phyloP scores from a whole-genome alignment of 2,329 filamentous ascomycete species.

The Bretziella fagacearum region DNA sequence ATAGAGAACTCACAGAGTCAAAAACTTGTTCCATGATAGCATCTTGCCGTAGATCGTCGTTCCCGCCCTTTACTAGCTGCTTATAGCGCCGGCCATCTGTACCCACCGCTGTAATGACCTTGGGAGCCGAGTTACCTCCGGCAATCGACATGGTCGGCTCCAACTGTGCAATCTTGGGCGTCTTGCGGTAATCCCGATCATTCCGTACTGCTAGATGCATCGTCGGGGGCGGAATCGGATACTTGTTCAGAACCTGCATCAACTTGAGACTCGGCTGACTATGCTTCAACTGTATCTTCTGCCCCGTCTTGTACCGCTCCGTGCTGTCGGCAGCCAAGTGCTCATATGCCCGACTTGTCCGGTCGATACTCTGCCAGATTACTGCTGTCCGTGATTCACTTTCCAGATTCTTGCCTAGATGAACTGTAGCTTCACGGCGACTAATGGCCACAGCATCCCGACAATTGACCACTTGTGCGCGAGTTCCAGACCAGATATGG shows the following conservation, averaged over 20 bases:
- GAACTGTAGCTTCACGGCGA: constrained; percentile 55
- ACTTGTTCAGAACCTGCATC: constrained; percentile 42
- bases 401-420: constrained; percentile 45
- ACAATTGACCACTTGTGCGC: constrained; percentile 42
- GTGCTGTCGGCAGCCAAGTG: constrained; percentile 48
- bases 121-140: constrained; percentile 78
- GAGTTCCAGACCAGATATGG: constrained; percentile 74
- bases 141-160: constrained; percentile 68
- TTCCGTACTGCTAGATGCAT: constrained; percentile 63
- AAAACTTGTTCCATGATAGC: constrained; percentile 99
- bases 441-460: constrained; percentile 61
- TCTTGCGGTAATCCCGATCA: constrained; percentile 55
- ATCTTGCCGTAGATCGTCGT: constrained; percentile 91
- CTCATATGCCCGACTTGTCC: constrained; percentile 52
- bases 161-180: constrained; percentile 60
- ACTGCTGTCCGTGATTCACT: constrained; percentile 28
- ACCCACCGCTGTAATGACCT: constrained; percentile 70
- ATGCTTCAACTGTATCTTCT: constrained; percentile 47
- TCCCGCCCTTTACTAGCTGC: constrained; percentile 87
- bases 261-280: constrained; percentile 46
- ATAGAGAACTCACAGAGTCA: constrained; percentile 76
- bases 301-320: constrained; percentile 48
- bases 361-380: constrained; percentile 57
- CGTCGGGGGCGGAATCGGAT: constrained; percentile 71
- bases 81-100: constrained; percentile 68